Evolutionary conservation across 352 stramenopile genomes (phyloP), one percentile per base, ranked within the genome.

Genomic region (Pelagophyceae sp.): DNA sequence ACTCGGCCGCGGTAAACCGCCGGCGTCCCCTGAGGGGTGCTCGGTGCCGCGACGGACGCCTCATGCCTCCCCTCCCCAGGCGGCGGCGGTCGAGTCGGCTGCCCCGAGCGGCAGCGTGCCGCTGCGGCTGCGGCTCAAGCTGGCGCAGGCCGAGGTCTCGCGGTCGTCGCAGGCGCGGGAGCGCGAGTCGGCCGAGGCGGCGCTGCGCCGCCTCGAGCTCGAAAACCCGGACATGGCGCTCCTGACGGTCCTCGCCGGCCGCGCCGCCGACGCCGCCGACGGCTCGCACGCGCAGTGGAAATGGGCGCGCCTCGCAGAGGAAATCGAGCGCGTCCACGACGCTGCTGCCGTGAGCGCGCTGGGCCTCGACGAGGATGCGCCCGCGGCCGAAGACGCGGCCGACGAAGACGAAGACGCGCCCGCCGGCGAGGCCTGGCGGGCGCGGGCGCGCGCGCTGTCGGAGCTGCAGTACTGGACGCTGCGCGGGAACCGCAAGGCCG

Each of bases 391-490:
- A 27, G 11, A 6, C 15, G 15, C 27, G 15, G 54, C 11, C 54
- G 54, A n/a, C 15, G 11, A 29, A 2, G 54, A 29, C 15, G 54
- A 63, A 15, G 40, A 20, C 40, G 6, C 40, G 40, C 6, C 40
- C 40, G 40, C 40, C 40, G 40, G 6, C 40, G 54, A 63, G 54
- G 54, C 54, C 15, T 63, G 54, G 54, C 20, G 29, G 54, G 25
- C 11, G 11, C 54, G 54, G 54, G 20, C 54, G 54, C 15, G 54
- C 15, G 54, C 54, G 11, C 54, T 63, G 15, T 29, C 11, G 15
- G 54, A 63, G 27, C 54, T 63, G 15, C 54, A 63, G 54, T 63
- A 63, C 54, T 63, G 54, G 54, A n/a, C 54, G 15, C 54, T 63
- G 15, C 54, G 54, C 11, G 54, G 54, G 11, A 63, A 63, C 54